Evolutionary conservation across 495 filamentous ascomycete genomes (phyloP).

Genomic region (Eremomyces bilateralis): DNA sequence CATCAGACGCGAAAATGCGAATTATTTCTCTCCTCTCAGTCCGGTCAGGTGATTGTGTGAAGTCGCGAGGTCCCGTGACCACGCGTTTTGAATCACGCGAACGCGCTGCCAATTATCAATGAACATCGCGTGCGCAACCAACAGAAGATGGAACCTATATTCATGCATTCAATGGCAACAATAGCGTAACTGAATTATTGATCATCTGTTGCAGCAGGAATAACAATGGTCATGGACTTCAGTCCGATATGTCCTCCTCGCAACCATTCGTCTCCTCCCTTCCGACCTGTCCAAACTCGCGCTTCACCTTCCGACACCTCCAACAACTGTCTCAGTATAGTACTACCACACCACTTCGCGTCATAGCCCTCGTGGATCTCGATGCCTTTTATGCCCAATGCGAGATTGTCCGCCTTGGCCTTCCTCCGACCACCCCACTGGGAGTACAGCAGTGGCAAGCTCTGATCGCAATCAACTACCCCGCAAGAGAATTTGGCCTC

Average conservation of each 20-base stretch:
- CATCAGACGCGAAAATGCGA: too few species aligned
- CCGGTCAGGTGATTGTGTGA: too few species aligned
- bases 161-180: too few species aligned
- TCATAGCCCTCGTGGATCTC: conserved; percentile 81
- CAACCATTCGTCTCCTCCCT: conserved; percentile 20
- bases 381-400: conserved; percentile 98
- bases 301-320: conserved; percentile 71
- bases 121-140: too few species aligned
- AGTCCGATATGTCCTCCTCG: conserved; percentile 27
- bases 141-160: too few species aligned
- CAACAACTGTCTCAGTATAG: conserved; percentile 48
- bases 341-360: conserved; percentile 54
- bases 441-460: conserved; percentile 84
- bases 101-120: too few species aligned
- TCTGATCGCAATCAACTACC: conserved; percentile 90
- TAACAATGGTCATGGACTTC: too few species aligned
- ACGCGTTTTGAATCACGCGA: too few species aligned
- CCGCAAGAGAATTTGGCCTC: conserved; percentile 61
- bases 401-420: conserved; percentile 66
- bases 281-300: conserved; percentile 28
- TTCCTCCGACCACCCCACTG: conserved; percentile 52
- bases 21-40: too few species aligned
- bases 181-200: too few species aligned
- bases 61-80: too few species aligned
- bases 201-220: too few species aligned